phyloP scores from a whole-genome alignment of 2,329 filamentous ascomycete genomes.

The Aschersonia sp. region DNA sequence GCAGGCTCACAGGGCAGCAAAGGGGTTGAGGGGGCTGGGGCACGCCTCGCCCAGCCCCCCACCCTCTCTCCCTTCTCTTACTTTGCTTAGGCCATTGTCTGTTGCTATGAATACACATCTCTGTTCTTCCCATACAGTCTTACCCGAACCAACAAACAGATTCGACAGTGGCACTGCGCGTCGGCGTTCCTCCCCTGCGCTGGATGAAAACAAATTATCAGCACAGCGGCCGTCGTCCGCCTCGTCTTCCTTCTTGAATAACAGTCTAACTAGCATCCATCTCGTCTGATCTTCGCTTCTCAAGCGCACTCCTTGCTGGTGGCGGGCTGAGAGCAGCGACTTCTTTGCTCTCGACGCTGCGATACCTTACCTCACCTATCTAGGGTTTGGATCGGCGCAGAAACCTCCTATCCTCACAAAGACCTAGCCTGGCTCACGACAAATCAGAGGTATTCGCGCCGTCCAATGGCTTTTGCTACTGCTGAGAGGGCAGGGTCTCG shows the following conservation, averaged over 20 bases:
- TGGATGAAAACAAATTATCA: background rate
- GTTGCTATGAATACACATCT: constrained; percentile 6
- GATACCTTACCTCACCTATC: background rate
- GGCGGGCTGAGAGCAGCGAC: constrained; percentile 3
- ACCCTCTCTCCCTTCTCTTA: constrained; percentile 9
- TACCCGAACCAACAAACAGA: background rate
- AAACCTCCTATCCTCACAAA: background rate
- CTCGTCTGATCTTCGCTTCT: background rate
- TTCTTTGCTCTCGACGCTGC: constrained; percentile 8
- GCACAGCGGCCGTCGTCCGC: background rate
- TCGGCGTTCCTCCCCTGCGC: background rate
- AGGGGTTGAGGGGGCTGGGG: constrained; percentile 8
- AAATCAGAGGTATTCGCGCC: background rate
- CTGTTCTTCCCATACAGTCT: constrained; percentile 8
- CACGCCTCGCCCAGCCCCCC: constrained; percentile 7
- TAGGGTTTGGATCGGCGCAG: background rate
- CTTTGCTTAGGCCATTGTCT: constrained; percentile 6
- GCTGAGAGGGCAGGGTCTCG: constrained; percentile 2
- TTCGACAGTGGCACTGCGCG: background rate
- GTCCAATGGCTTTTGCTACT: constrained; percentile 12
- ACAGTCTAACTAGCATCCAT: background rate
- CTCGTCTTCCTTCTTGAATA: constrained; percentile 1
- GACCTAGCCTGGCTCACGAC: background rate
- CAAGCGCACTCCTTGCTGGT: constrained; percentile 3
- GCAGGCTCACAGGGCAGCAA: background rate